Conservation (phyloP, 805 yeast species). For the Blastobotrys peoriensis region DNA sequence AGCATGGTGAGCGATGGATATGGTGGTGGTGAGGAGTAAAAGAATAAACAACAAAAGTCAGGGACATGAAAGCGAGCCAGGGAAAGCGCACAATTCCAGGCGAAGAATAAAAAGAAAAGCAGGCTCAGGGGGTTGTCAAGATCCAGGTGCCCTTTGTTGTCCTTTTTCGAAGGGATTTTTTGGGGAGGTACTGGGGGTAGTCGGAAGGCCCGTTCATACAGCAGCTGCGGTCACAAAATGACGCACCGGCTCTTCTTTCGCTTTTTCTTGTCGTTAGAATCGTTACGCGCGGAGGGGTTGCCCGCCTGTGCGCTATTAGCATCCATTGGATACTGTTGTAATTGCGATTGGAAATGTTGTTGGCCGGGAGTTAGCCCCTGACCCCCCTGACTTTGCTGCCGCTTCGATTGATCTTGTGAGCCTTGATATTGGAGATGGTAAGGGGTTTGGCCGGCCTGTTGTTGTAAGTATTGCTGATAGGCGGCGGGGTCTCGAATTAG, state of each 20-base stretch:
- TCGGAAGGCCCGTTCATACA: too few relatives aligned
- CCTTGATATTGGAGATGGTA: conserved; percentile 1
- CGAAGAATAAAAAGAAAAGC: too few relatives aligned
- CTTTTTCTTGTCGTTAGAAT: neutral
- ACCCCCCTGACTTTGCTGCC: neutral
- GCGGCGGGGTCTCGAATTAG: conserved; percentile 71
- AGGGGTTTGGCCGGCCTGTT: conserved; percentile 1
- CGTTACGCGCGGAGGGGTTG: neutral
- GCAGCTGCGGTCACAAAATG: neutral
- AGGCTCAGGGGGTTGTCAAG: too few relatives aligned
- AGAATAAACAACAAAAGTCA: too few relatives aligned
- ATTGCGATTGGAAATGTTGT: neutral
- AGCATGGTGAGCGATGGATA: too few relatives aligned
- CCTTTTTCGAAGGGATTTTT: too few relatives aligned
- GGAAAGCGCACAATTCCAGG: too few relatives aligned
- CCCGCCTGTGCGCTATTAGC: neutral
- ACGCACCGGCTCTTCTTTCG: neutral
- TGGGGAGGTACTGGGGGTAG: too few relatives aligned
- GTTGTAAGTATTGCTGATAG: conserved; percentile 39
- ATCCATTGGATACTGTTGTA: neutral
- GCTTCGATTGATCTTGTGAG: neutral
- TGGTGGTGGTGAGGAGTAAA: too few relatives aligned
- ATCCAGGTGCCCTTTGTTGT: too few relatives aligned
- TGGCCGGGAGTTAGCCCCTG: neutral
- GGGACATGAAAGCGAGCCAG: too few relatives aligned